These are phyloP conservation scores for Trichoderma hamatum DNA, from an alignment of 2,329 filamentous ascomycete genomes.

Conservation along the genomic window DNA sequence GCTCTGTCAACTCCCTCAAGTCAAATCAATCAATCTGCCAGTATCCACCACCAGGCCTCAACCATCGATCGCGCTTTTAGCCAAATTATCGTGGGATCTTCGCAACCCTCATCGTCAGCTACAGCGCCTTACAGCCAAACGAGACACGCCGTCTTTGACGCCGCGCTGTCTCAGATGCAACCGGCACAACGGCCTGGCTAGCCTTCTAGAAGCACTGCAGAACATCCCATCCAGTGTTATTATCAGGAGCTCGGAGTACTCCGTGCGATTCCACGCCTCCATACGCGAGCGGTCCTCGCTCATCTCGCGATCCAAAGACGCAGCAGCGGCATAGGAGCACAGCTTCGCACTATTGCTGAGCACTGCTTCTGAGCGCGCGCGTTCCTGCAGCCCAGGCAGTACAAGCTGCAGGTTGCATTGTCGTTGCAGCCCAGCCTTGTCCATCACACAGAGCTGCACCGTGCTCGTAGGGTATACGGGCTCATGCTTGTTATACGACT, in stretches of 20 bases:
- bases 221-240: background rate
- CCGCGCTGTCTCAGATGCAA: slow-evolving; percentile 14
- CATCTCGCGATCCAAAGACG: slow-evolving; percentile 15
- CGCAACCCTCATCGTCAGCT: slow-evolving; percentile 7
- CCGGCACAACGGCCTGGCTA: background rate
- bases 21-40: background rate
- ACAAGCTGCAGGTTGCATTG: slow-evolving; percentile 21
- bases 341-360: background rate
- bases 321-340: background rate
- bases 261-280: slow-evolving; percentile 8
- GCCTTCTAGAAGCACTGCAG: slow-evolving; percentile 18
- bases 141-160: slow-evolving; percentile 18
- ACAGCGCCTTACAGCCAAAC: background rate
- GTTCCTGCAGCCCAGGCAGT: slow-evolving; percentile 18
- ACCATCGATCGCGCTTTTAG: slow-evolving; percentile 19
- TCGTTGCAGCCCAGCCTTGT: slow-evolving; percentile 13
- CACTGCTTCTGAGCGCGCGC: background rate
- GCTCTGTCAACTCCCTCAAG: background rate
- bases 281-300: slow-evolving; percentile 23
- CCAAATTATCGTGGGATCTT: slow-evolving; percentile 13
- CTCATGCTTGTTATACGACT: background rate
- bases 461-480: background rate
- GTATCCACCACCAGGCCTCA: slow-evolving; percentile 7
- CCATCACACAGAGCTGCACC: slow-evolving; percentile 2
- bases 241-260: slow-evolving; percentile 14